Conservation (phyloP, 1,284 basidiomycete species). For the Athelia psychrophila region DNA sequence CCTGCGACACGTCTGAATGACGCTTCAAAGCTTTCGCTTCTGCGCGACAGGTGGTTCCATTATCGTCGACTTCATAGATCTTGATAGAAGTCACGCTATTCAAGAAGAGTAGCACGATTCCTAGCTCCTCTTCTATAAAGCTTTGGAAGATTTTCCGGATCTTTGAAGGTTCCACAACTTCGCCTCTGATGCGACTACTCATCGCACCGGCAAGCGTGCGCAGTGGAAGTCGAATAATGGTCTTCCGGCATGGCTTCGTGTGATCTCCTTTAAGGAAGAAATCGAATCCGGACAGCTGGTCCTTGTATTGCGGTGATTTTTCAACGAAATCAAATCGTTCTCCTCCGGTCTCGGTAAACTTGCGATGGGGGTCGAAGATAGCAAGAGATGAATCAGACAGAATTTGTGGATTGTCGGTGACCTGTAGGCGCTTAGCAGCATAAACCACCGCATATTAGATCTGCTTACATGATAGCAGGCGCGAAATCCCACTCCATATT, state of each 20-base stretch:
- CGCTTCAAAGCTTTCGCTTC: slow-evolving; percentile 17
- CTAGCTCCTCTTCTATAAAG: slow-evolving; percentile 40
- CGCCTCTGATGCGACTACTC: slow-evolving; percentile 31
- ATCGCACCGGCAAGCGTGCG: slow-evolving; percentile 19
- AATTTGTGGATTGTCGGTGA: slow-evolving; percentile 32
- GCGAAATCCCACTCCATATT: slow-evolving; percentile 30
- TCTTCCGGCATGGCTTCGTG: slow-evolving; percentile 27
- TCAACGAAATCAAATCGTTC: slow-evolving; percentile 24
- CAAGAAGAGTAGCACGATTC: slow-evolving; percentile 44
- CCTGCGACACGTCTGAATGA: slow-evolving; percentile 35
- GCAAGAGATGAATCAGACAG: slow-evolving; percentile 25
- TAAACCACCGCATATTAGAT: neutral
- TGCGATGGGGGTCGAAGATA: slow-evolving; percentile 42
- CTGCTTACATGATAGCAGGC: slow-evolving; percentile 27
- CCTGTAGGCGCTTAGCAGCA: slow-evolving; percentile 9
- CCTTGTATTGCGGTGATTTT: slow-evolving; percentile 17
- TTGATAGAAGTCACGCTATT: slow-evolving; percentile 36
- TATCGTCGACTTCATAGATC: slow-evolving; percentile 30
- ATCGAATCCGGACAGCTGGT: slow-evolving; percentile 33
- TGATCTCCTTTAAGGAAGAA: slow-evolving; percentile 26
- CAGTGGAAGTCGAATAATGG: slow-evolving; percentile 45
- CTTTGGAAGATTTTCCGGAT: slow-evolving; percentile 35
- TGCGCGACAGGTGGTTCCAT: slow-evolving; percentile 17
- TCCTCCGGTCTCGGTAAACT: slow-evolving; percentile 28
- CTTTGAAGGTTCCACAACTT: slow-evolving; percentile 25